Evolutionary conservation across 225 moss, liverwort and hornwort genomes (phyloP), one percentile per base, ranked within the genome.

Genomic region (Straminergon stramineum): DNA sequence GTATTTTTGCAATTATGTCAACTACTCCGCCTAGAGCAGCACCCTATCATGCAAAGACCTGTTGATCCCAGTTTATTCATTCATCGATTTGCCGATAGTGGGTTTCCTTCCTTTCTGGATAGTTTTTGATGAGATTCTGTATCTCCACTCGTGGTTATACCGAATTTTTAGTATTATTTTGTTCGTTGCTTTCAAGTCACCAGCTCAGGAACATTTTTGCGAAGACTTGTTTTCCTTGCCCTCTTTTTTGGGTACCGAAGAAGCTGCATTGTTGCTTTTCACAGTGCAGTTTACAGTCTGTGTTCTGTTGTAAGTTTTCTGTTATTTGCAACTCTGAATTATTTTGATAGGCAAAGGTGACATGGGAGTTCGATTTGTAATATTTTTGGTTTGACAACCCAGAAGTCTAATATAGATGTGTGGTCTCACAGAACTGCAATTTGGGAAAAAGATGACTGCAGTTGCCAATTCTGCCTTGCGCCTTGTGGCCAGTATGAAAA

Each of bases 61-160:
- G 97, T 99, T 85, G 99, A 99, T 94, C 99, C 99, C 82, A 99
- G 99, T 93, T 93, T 99, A 60, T 99, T 99, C 89, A 99, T 99
- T 77, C 99, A 99, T 96, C 96, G 99, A 82, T 99, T 99, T 93
- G 97, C 97, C 87, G 99, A 99, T 63, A 95, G 99, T 99, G 92
- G 43, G 96, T 91, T 92, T 17, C 67, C 74, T 76, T 87, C 57
- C 86, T 56, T 90, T 85, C 34, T 81, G 61, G 88, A 51, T 66
- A 39, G 6, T 63, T 90, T 67, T 52, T 84, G 11, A 83, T 79
- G 52, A 26, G 43, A 24, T 53, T 85, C 84, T 83, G 63, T 17
- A 53, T 86, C 79, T 70, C 45, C 39, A 24, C 20, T 88, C 21
- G 53, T 85, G 85, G 28, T 85, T 45, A 55, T 6, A 82, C 32